Evolutionary conservation across 805 yeast genomes (phyloP), one percentile per base, ranked within the genome.

Genomic region (Candida tibetensis): DNA sequence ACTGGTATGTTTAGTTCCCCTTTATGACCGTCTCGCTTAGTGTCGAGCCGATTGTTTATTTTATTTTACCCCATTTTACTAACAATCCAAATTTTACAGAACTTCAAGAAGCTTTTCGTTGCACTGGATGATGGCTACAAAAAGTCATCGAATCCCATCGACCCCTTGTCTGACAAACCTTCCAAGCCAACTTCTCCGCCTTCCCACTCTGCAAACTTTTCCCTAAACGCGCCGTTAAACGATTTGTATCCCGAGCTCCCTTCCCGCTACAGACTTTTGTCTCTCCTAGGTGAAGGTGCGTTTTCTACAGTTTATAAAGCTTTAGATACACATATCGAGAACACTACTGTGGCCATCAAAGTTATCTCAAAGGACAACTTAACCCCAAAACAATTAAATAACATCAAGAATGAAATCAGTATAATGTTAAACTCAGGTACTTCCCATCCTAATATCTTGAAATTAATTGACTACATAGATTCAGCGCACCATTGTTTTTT

Each of bases 241-340:
- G 46, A 45, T 17, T 19, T 17, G 9, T 46, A 43, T 19, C 46
- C 45, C 4, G 62, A 57, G 26, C 49, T 60, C 25, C 69, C 71
- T 10, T 30, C 49, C 17, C 45, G 58, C 30, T 69, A 58, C 46
- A 51, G 53, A 26, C 49, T 69, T 13, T 33, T 63, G 25, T 52
- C 58, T 9, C 47, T 60, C 15, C 47, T 84, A 13, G 91, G 93
- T 1, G 90, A 84, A 54, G 98, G 98, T 6, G 97, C 97, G 0
- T 90, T 91, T 57, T 86, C 95, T 2, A 73, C 77, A 9, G 98
- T 91, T 4, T 86, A 80, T 65, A 80, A 76, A 54, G 95, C 95
- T 0, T 55, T 66, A 12, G 81, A 82, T 49, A 46, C 62, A 3
- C 47, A 48, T 8, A 55, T 69, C 4, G 58, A 63, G 22, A 58